These are phyloP conservation scores for Leptographium galeiforme DNA, from an alignment of 2,329 filamentous ascomycete genomes.

Conservation along the genomic window DNA sequence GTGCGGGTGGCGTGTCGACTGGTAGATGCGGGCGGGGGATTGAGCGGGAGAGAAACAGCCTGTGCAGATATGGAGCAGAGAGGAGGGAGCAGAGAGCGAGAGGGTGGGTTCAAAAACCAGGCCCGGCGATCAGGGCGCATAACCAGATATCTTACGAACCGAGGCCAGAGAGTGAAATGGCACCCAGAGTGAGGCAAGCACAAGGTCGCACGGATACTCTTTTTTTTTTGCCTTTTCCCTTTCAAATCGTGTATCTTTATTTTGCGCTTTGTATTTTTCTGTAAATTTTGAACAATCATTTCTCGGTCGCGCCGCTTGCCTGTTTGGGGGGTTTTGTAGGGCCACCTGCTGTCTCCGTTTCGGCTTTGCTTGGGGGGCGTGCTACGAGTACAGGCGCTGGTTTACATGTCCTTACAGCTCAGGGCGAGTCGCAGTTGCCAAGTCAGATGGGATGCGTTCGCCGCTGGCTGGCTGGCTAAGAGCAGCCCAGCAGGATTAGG, in stretches of 20 bases:
- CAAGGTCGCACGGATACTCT: neutral
- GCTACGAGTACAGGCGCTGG: neutral
- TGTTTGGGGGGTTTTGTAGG: neutral
- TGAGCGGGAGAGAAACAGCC: neutral
- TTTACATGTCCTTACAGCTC: neutral
- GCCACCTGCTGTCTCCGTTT: neutral
- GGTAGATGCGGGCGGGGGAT: neutral
- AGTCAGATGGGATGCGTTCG: neutral
- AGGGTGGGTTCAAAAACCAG: neutral
- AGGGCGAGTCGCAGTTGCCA: neutral
- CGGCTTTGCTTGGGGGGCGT: neutral
- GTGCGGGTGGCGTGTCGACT: conserved; percentile 1
- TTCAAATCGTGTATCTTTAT: neutral
- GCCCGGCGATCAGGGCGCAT: neutral
- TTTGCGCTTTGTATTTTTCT: neutral
- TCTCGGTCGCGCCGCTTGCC: neutral
- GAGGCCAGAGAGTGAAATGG: too few relatives aligned
- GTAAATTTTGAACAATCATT: neutral
- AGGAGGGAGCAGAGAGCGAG: neutral
- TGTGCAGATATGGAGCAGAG: neutral
- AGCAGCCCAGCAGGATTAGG: neutral
- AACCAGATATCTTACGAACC: neutral
- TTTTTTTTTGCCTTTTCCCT: neutral
- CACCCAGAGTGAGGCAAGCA: neutral
- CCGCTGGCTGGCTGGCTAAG: neutral